phyloP scores from a whole-genome alignment of 805 yeast genomes.

The Candida morakotiae region DNA sequence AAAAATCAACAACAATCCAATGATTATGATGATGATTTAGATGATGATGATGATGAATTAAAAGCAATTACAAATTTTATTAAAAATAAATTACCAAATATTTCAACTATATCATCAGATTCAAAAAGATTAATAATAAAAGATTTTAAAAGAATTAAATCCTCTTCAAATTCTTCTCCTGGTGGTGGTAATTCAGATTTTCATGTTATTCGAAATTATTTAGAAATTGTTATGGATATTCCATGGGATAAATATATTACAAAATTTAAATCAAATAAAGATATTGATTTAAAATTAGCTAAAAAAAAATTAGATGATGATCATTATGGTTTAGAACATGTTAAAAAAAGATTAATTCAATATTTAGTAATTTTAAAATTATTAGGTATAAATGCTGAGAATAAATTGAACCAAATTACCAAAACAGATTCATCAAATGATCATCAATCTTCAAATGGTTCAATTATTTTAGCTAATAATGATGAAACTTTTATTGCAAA shows the following conservation, averaged over 20 bases:
- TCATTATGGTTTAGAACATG: constrained; percentile 40
- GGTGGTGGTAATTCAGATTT: constrained; percentile 50
- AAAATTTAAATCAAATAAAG: constrained; percentile 31
- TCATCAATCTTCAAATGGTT: background rate
- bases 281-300: constrained; percentile 46
- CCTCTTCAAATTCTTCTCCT: constrained; percentile 41
- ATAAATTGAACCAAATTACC: constrained; percentile 11
- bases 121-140: constrained; percentile 37
- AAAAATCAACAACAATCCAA: background rate
- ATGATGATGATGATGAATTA: constrained; percentile 43
- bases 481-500: constrained; percentile 29
- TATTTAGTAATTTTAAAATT: constrained; percentile 76
- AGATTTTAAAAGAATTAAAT: constrained; percentile 53
- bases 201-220: constrained; percentile 59
- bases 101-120: constrained; percentile 30
- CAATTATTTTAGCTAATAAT: constrained; percentile 31
- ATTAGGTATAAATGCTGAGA: constrained; percentile 36
- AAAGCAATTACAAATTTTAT: constrained; percentile 33
- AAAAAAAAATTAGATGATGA: constrained; percentile 36
- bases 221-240: constrained; percentile 61
- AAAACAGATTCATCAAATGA: background rate
- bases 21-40: constrained; percentile 32
- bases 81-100: constrained; percentile 31
- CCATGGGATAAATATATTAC: constrained; percentile 50
- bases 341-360: constrained; percentile 69